Percentiles rank a stretch among this genome's conserved stretches.
Evolutionary conservation across 345 rosid species (phyloP).

Genomic region (Moricandia moricandioides): DNA sequence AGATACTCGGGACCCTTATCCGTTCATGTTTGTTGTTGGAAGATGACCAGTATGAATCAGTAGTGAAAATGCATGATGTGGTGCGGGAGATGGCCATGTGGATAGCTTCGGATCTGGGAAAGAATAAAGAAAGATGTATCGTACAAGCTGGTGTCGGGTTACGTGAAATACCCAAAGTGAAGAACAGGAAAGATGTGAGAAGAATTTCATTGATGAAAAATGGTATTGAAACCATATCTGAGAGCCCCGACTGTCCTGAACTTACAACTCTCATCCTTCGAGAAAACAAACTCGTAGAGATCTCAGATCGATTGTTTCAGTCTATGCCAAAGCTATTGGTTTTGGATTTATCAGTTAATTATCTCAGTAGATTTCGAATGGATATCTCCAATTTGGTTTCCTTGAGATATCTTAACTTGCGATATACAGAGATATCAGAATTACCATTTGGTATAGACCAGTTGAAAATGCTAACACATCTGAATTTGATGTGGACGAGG

Average conservation of each 20-base stretch:
- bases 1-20: no score
- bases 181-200: neutral
- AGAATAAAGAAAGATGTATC: neutral
- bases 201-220: neutral
- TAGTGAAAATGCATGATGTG: neutral
- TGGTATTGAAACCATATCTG: neutral
- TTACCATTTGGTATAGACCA: neutral
- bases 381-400: neutral
- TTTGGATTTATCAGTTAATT: neutral
- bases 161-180: neutral
- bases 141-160: neutral
- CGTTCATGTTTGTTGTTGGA: no score
- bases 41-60: neutral
- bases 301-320: no score
- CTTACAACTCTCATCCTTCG: neutral
- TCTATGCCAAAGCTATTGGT: neutral
- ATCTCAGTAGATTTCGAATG: neutral
- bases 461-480: neutral
- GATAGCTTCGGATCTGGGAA: neutral
- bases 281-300: no score
- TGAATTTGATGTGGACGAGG: neutral
- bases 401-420: neutral
- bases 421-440: neutral
- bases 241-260: neutral
- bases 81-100: neutral